These are phyloP conservation scores for Macrophomina phaseolina DNA, from an alignment of 2,329 filamentous ascomycete species.

Conservation along the genomic window DNA sequence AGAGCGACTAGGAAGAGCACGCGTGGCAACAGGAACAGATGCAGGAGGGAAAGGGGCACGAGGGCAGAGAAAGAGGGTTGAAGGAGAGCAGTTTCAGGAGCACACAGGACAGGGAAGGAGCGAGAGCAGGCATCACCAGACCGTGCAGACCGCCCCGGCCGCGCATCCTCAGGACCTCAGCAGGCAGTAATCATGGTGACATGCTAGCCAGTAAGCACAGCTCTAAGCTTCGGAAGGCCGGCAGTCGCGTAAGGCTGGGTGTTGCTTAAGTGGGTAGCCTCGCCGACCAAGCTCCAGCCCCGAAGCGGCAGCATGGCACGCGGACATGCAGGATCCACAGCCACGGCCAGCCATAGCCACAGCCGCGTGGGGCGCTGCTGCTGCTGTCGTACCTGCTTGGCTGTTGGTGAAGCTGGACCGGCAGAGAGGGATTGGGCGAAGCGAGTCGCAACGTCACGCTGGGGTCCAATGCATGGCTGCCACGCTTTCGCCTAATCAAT, in stretches of 20 bases:
- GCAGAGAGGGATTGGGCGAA: background rate
- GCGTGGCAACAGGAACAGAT: background rate
- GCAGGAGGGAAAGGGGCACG: background rate
- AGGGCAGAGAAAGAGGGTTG: background rate
- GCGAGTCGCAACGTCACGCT: background rate
- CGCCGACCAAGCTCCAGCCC: background rate
- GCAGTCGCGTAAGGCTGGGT: conserved; percentile 4
- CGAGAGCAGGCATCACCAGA: conserved; percentile 11
- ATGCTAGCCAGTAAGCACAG: background rate
- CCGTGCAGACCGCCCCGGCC: background rate
- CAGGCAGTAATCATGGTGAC: conserved; percentile 1
- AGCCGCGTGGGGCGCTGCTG: background rate
- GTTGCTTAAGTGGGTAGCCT: background rate
- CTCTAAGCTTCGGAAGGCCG: conserved; percentile 7
- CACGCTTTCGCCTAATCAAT: background rate
- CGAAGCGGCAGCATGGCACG: background rate
- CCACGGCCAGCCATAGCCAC: background rate
- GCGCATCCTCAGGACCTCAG: background rate
- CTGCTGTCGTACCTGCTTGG: background rate
- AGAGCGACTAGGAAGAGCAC: background rate
- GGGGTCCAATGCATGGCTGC: conserved; percentile 7
- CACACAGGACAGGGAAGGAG: background rate
- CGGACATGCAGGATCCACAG: background rate
- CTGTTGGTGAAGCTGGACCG: background rate
- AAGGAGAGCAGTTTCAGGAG: conserved; percentile 1